Evolutionary conservation across 2,329 filamentous ascomycete species (phyloP), one percentile per base, ranked within the genome.

Genomic region (Stylonectria norvegica): DNA sequence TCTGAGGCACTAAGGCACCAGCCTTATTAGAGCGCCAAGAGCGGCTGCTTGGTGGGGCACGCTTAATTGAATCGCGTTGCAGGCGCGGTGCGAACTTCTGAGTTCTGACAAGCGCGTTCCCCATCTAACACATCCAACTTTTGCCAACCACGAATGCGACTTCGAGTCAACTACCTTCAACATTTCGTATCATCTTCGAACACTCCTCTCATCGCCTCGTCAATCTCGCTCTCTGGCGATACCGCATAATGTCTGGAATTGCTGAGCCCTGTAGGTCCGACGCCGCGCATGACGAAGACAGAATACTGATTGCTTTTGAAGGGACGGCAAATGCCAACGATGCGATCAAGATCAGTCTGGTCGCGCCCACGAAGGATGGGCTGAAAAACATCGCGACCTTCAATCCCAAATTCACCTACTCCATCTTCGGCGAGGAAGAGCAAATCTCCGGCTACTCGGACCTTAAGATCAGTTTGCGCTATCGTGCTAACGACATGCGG

Each of bases 351-450:
- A 73, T 89, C 55, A 79, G 76, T 37, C 71, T 86, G 23, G 67
- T 79, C 14, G 68, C 70, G 28, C 71, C 76, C 9, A 65, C 70
- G 5, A 63, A 69, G 14, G 65, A 65, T 6, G 70, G 71, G 49
- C 59, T 76, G 35, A 79, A 77, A 54, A 77, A 75, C 20, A 68
- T 84, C 52, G 75, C 78, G 18, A 76, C 78, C 19, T 97, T 98
- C 64, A 76, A 87, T 45, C 94, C 93, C 0, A 78, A 79, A 58
- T 94, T 90, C 63, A 96, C 91, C 14, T 95, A 97, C 64, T 73
- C 88, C 2, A 85, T 98, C 49, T 96, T 97, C 54, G 89, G 89
- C 57, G 85, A 97, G n/a, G 84, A 93, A 7, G 89, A 98, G 65
- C 78, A 76, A 20, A 91, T 97, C 49, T 90, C 95, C 55, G 91